Evolutionary conservation across 257 asterid species (phyloP), one percentile per base, ranked within the genome.

Genomic region (Euphrasia confusa): DNA sequence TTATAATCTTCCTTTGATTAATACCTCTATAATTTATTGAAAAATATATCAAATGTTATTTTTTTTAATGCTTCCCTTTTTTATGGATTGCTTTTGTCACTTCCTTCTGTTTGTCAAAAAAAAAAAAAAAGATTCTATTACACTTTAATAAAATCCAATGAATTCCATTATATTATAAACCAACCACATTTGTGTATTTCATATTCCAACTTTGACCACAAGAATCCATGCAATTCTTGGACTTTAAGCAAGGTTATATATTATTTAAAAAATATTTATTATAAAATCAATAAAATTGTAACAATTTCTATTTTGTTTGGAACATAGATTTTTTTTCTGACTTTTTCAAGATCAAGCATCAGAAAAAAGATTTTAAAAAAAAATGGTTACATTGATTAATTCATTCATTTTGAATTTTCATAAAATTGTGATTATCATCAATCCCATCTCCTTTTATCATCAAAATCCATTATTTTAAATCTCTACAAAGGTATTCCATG

Each of bases 21-120:
- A 53, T 2, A 49, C 24, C 24, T 15, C 11, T 3, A 42, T 42
- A 48, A 14, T n/a, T 48, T 14, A 5, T 13, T 48, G 62, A n/a
- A 47, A n/a, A 47, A 11, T 13, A n/a, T n/a, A 4, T 47, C 18
- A 47, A 2, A 47, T 47, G 2, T 13, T 47, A 10, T 30, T 61
- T 11, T 39, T 40, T 26, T 60, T n/a, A 4, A 37, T 48, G 21
- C 54, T 48, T 66, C 69, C 45, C 50, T 54, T 66, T 65, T 63
- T 67, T 70, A 37, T 63, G 74, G 79, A 68, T 66, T 73, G 74
- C 72, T 76, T 76, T 76, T 63, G 27, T 56, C 27, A 48, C n/a
- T 48, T 48, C 6, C 54, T 48, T 48, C 58, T 76, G 73, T 63
- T 69, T 75, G 60, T 69, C 49, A 53, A 61, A 72, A 77, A 72